phyloP scores from a whole-genome alignment of 1,284 basidiomycete species.

The Limonomyces culmigenus region DNA sequence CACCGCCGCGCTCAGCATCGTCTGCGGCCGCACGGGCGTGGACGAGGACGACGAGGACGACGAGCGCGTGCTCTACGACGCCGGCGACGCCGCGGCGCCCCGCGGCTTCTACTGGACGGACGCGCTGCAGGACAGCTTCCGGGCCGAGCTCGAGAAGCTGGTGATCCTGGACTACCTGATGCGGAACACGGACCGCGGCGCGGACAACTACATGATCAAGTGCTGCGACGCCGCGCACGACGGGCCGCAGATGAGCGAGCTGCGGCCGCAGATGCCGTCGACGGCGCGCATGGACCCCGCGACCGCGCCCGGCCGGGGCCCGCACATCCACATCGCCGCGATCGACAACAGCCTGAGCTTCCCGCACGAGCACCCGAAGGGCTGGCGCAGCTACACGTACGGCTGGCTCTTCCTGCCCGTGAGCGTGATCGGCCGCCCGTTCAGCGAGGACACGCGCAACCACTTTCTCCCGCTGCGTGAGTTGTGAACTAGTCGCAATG shows the following conservation, averaged over 20 bases:
- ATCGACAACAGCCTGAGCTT: slow-evolving; percentile 91
- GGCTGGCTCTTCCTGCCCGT: slow-evolving; percentile 86
- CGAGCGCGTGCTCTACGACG: slow-evolving; percentile 45
- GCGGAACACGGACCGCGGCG: slow-evolving; percentile 74
- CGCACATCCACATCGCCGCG: slow-evolving; percentile 67
- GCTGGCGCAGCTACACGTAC: slow-evolving; percentile 83
- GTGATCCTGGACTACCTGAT: slow-evolving; percentile 56
- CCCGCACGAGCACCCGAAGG: slow-evolving; percentile 62
- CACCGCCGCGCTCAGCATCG: slow-evolving; percentile 45
- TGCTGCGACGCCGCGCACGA: slow-evolving; percentile 65
- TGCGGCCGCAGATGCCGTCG: slow-evolving; percentile 9
- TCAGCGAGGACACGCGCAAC: slow-evolving; percentile 65
- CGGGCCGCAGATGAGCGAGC: slow-evolving; percentile 57
- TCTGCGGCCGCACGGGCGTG: slow-evolving; percentile 68
- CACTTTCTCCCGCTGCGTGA: slow-evolving; percentile 71
- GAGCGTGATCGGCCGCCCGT: slow-evolving; percentile 70
- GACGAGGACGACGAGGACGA: slow-evolving; percentile 52
- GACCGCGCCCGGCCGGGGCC: slow-evolving; percentile 17
- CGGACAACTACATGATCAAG: slow-evolving; percentile 83
- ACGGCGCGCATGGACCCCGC: background rate
- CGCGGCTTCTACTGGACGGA: slow-evolving; percentile 71
- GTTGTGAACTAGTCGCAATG: too few species aligned
- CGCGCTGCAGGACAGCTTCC: slow-evolving; percentile 60
- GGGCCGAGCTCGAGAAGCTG: slow-evolving; percentile 78
- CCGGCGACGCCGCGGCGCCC: slow-evolving; percentile 31